Conservation (phyloP, 257 asterid species). For the Lithospermum erythrorhizon region DNA sequence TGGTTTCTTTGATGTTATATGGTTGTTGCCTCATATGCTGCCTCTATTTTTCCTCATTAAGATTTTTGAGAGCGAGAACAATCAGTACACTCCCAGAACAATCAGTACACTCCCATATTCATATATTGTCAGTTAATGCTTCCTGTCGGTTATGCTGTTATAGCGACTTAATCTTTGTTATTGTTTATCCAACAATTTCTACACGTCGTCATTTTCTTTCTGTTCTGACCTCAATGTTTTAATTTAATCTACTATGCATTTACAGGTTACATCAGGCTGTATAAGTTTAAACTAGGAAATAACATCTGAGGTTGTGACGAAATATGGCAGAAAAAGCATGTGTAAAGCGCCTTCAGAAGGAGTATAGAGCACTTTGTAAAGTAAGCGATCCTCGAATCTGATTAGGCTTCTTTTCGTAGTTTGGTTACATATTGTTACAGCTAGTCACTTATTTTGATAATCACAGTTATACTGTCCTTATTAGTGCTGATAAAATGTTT, state of each 20-base stretch:
- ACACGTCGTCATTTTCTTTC: not conserved
- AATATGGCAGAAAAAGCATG: slow-evolving; percentile 76
- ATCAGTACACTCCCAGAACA: no score
- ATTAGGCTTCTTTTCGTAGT: slow-evolving; percentile 4
- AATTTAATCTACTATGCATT: not conserved
- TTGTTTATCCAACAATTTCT: not conserved
- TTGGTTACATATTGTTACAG: slow-evolving; percentile 3
- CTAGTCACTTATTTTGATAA: not conserved
- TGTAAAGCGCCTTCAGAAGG: slow-evolving; percentile 94
- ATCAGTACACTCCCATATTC: no score
- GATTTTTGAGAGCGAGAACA: no score
- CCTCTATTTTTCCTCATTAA: no score
- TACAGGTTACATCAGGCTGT: not conserved
- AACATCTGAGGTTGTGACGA: not conserved
- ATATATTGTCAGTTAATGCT: no score
- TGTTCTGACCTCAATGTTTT: not conserved
- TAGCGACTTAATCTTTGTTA: no score
- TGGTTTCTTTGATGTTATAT: no score
- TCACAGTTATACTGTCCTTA: not conserved
- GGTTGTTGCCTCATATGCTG: no score
- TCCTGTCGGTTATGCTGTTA: no score
- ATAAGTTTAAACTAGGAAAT: not conserved
- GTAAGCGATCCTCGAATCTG: slow-evolving; percentile 32
- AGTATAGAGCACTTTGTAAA: slow-evolving; percentile 88
- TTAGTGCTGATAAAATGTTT: not conserved